Conservation (phyloP, 345 rosid species). For the Brassica napus region Da-Ae NC_063439.1:23639501-23640000, state of each 20-base stretch:
- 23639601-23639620: not conserved
- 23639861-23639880: not conserved
- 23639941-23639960: slow-evolving; percentile 4
- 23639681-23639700: slow-evolving; percentile 85
- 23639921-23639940: slow-evolving; percentile 21
- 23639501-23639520: slow-evolving; percentile 69
- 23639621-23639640: slow-evolving; percentile 28
- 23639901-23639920: not conserved
- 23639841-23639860: not conserved
- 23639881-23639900: not conserved
- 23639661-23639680: slow-evolving; percentile 84
- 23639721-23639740: slow-evolving; percentile 85
- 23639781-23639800: slow-evolving; percentile 76
- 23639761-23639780: slow-evolving; percentile 83
- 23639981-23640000: slow-evolving; percentile 13
- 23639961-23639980: not conserved
- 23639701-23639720: slow-evolving; percentile 60
- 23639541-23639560: slow-evolving; percentile 69
- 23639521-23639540: slow-evolving; percentile 53
- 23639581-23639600: slow-evolving; percentile 10
- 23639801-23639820: slow-evolving; percentile 46
- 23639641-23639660: slow-evolving; percentile 66
- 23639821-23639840: not conserved
- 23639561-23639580: slow-evolving; percentile 77
- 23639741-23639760: slow-evolving; percentile 82